phyloP scores from a whole-genome alignment of 805 yeast genomes.

The Barnettozyma californica region DNA sequence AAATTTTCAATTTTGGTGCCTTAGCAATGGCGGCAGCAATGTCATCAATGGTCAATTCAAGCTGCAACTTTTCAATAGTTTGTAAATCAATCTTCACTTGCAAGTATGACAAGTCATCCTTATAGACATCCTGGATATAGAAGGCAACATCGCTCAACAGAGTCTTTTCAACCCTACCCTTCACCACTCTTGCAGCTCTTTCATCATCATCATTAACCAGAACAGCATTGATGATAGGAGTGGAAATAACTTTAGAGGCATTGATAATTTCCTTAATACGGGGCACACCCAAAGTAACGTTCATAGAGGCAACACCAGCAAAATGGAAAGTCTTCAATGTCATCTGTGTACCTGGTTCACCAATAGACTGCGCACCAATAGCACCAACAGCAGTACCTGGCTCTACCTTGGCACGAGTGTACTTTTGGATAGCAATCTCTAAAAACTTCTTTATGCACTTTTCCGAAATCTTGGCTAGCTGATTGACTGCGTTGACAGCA shows the following conservation, averaged over 20 bases:
- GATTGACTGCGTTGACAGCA: slow-evolving; percentile 48
- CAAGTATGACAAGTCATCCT: slow-evolving; percentile 68
- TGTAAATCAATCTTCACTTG: slow-evolving; percentile 76
- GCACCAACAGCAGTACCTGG: slow-evolving; percentile 99
- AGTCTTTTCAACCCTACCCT: slow-evolving; percentile 95
- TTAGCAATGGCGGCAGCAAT: slow-evolving; percentile 74
- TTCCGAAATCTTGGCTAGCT: slow-evolving; percentile 61
- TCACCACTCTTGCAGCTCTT: slow-evolving; percentile 97
- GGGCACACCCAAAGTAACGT: slow-evolving; percentile 82
- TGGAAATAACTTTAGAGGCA: slow-evolving; percentile 90
- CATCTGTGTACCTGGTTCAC: slow-evolving; percentile 99
- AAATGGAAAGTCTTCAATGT: slow-evolving; percentile 95
- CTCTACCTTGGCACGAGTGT: slow-evolving; percentile 86
- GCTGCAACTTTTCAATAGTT: slow-evolving; percentile 84
- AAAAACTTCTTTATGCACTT: slow-evolving; percentile 60
- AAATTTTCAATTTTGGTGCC: slow-evolving; percentile 88
- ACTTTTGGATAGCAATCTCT: slow-evolving; percentile 72
- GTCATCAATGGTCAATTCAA: slow-evolving; percentile 82
- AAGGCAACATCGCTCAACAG: slow-evolving; percentile 77
- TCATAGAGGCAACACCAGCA: slow-evolving; percentile 96
- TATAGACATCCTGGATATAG: slow-evolving; percentile 91
- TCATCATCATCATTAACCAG: slow-evolving; percentile 91
- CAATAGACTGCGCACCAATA: slow-evolving; percentile 97
- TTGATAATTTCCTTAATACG: slow-evolving; percentile 98
- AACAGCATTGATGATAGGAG: slow-evolving; percentile 94